A percentile compares a stretch with the other conserved stretches of the same genome.
phyloP scores from a whole-genome alignment of 306 rosid genomes.

The Begonia masoniana region DNA sequence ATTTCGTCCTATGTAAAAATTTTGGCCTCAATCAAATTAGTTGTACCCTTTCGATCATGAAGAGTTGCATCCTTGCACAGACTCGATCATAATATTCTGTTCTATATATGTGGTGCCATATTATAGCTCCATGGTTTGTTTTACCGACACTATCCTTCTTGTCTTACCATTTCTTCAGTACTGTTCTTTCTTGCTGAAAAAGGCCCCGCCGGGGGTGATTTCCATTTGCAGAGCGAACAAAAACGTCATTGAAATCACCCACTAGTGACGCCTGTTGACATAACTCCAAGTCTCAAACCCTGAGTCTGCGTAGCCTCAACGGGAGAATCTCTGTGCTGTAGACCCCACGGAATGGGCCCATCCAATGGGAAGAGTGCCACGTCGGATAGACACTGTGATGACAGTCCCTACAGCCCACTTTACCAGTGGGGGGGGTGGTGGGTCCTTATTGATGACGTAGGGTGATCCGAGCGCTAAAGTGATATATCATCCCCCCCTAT shows the following conservation, averaged over 20 bases:
- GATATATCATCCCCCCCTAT: slow-evolving; percentile 52
- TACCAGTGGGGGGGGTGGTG: neutral
- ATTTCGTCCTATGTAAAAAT: too few relatives aligned
- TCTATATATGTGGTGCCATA: too few relatives aligned
- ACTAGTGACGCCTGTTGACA: slow-evolving; percentile 39
- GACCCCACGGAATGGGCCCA: slow-evolving; percentile 78
- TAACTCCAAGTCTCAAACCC: slow-evolving; percentile 53
- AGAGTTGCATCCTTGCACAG: too few relatives aligned
- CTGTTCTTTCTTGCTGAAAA: too few relatives aligned
- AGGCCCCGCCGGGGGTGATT: slow-evolving; percentile 30
- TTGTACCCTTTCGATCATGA: too few relatives aligned
- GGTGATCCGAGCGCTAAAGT: slow-evolving; percentile 20
- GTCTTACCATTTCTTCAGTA: too few relatives aligned
- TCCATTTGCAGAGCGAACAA: slow-evolving; percentile 32
- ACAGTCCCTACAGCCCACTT: slow-evolving; percentile 52
- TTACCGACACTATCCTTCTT: too few relatives aligned
- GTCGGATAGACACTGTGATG: slow-evolving; percentile 19
- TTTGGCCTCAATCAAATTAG: too few relatives aligned
- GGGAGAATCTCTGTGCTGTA: slow-evolving; percentile 68
- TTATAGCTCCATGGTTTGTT: too few relatives aligned
- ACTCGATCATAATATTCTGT: too few relatives aligned
- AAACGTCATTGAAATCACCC: slow-evolving; percentile 61
- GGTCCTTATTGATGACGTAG: slow-evolving; percentile 30
- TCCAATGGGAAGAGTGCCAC: slow-evolving; percentile 65
- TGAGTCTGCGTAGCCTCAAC: slow-evolving; percentile 63